Base-by-base conservation (phyloP, 495 filamentous ascomycete genomes). In the Neurospora sublineolata region DNA sequence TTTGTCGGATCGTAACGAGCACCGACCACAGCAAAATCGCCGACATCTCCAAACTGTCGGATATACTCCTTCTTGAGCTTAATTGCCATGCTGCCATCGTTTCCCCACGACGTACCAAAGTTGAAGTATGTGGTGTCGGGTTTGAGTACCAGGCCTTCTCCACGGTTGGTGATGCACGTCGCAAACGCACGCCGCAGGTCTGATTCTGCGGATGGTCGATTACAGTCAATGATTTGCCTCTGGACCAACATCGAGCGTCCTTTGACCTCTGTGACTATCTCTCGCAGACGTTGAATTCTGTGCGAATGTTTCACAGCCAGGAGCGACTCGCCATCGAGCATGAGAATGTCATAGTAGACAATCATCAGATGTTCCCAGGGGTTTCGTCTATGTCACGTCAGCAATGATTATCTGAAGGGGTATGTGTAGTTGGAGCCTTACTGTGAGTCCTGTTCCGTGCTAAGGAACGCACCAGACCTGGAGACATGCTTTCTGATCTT, bases 11-110 rank as follows among this genome's bases (percentile, higher is more conserved):
- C 87, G 73, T 90, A 92, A 2, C 86, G 85, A 8, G 86, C 93
- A 5, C 92, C 93, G 39, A 97, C 80, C 8, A 94, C 84, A 2
- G 90, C 88, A 74, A 97, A 91, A 77, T 97, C 93, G 1, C 91
- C 88, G 46, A 92, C 90, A 74, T 96, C 93, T 2, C 93, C 93
- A 74, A 93, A 85, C 7, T 88, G 87, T 23, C 83, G 83, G n/a
- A 97, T 90, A 72, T 96, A 97, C 74, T 96, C 93, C 74, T 94
- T 96, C 78, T 97, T 97, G 37, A 97, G 77, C 80, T 97, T 97
- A 76, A 97, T 91, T 80, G 89, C 90, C 36, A 85, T 84, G 68
- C 83, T 84, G 40, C 74, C 81, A 40, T 79, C 84, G 58, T 67
- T 72, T 46, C 76, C 74, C 72, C 74, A 70, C 20, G 75, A 72